A percentile compares a stretch with the other conserved stretches of the same genome.
phyloP scores from a whole-genome alignment of 2,329 filamentous ascomycete genomes.

The Trichoderma atrobrunneum region DNA sequence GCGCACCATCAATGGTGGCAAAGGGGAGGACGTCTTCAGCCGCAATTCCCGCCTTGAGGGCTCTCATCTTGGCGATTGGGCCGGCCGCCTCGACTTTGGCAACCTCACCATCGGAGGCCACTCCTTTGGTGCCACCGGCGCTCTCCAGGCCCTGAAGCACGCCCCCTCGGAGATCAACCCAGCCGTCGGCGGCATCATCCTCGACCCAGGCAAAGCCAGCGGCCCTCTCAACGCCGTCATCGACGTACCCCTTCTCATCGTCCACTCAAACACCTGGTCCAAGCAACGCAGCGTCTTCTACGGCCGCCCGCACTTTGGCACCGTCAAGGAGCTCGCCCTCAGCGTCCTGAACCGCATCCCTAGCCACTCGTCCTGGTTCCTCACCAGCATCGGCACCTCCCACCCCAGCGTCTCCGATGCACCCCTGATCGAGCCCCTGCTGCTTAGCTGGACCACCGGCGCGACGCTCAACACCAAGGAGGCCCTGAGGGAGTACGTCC shows the following conservation, averaged over 20 bases:
- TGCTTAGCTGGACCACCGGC: constrained; percentile 61
- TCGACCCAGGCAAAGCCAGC: constrained; percentile 65
- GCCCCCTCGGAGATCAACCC: constrained; percentile 34
- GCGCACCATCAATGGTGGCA: constrained; percentile 38
- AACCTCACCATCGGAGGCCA: constrained; percentile 60
- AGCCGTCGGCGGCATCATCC: constrained; percentile 56
- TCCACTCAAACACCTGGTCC: constrained; percentile 66
- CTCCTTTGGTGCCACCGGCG: constrained; percentile 64
- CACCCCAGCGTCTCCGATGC: constrained; percentile 67
- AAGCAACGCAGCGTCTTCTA: constrained; percentile 53
- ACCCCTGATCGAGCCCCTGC: constrained; percentile 59
- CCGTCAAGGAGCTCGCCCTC: constrained; percentile 55
- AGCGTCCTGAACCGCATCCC: constrained; percentile 43
- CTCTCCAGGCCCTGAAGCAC: constrained; percentile 56
- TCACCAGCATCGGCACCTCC: constrained; percentile 52
- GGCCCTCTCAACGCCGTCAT: constrained; percentile 60
- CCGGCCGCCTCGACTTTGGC: constrained; percentile 50
- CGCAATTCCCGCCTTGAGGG: constrained; percentile 50
- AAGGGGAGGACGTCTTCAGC: constrained; percentile 34
- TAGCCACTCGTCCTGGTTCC: constrained; percentile 49
- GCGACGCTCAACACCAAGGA: constrained; percentile 53
- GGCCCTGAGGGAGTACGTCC: constrained; percentile 59
- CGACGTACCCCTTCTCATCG: constrained; percentile 55
- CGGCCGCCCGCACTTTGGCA: constrained; percentile 62
- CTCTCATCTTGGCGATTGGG: constrained; percentile 47